Conservation (phyloP, 225 moss, liverwort and hornwort genomes). For the Takakia lepidozioides region DNA sequence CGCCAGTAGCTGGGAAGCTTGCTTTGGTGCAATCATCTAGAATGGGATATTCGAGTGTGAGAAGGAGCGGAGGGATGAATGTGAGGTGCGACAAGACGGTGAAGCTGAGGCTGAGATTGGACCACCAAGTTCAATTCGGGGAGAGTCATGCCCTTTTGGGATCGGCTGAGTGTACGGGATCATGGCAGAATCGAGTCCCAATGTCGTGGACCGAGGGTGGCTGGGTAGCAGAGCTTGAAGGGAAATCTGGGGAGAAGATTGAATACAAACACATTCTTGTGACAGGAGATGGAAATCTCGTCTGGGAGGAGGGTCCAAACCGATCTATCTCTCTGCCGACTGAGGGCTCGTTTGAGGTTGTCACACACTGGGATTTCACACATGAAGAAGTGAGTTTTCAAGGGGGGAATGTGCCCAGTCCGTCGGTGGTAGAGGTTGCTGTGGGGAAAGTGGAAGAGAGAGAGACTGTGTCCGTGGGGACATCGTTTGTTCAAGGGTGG, state of each 20-base stretch:
- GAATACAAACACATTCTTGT: constrained; percentile 93
- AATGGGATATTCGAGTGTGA: no score
- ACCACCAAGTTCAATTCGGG: constrained; percentile 84
- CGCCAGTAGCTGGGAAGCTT: no score
- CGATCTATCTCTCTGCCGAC: constrained; percentile 53
- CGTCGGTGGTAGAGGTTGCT: no score
- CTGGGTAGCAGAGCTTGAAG: constrained; percentile 80
- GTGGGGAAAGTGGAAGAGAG: no score
- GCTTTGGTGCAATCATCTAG: no score
- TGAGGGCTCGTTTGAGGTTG: constrained; percentile 50
- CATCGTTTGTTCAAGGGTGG: constrained; percentile 72
- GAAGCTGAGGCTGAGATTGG: constrained; percentile 67
- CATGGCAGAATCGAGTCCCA: constrained; percentile 69
- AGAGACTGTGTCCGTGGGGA: constrained; percentile 14
- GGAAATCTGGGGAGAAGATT: constrained; percentile 65
- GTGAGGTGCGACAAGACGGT: constrained; percentile 62
- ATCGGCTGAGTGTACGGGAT: constrained; percentile 66
- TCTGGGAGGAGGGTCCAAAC: constrained; percentile 84
- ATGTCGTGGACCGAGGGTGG: constrained; percentile 91
- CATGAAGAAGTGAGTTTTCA: constrained; percentile 51
- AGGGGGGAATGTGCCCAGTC: constrained; percentile 13
- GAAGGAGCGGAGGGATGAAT: constrained; percentile 10
- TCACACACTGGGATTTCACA: constrained; percentile 78
- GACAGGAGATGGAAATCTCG: constrained; percentile 51
- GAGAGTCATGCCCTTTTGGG: constrained; percentile 79